Base-by-base conservation (phyloP, 257 asterid species). In the Eucommia ulmoides region DNA sequence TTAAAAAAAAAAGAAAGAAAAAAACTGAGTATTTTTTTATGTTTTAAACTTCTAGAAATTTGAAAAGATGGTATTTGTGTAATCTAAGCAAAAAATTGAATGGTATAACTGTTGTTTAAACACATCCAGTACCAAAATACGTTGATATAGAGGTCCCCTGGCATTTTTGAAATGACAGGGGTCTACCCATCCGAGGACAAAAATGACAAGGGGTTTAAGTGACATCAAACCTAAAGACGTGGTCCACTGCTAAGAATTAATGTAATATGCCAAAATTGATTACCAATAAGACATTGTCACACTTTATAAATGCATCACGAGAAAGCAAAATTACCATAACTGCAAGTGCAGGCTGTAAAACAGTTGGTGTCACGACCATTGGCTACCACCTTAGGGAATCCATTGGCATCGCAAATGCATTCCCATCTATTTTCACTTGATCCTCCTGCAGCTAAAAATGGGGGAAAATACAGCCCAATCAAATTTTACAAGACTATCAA, bases 321-420 rank as follows among this genome's bases (percentile, higher is more conserved):
- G n/a, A n/a, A 33, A 55, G 22, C 11, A 6, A 20, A 58, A 12
- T 49, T 82, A 89, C 98, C 98, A 9, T 89, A 77, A 25, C 64
- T 62, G 56, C 99, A 91, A 51, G 71, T 61, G 79, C 99, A 91
- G 4, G 83, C 65, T 3, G 82, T 54, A 64, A 83, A 91, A 73
- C 97, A 91, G 72, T 74, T 57, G 55, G 68, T 64, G 51, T 56
- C 56, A 48, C 73, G 70, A 53, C 58, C 63, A 62, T 62, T 77
- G 44, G 74, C 50, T 10, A 60, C 69, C 60, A 86, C 71, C 71
- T 52, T 65, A 38, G 99, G 99, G 55, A 91, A 64, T 22, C 77
- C 79, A 63, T 78, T 77, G 24, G 64, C 52, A 9, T 70, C 55
- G 65, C 97, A 91, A 59, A 51, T 51, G 61, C 99, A 91, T 10